phyloP scores from a whole-genome alignment of 148 eudicot genomes.

The Cornus suecica region DNA sequence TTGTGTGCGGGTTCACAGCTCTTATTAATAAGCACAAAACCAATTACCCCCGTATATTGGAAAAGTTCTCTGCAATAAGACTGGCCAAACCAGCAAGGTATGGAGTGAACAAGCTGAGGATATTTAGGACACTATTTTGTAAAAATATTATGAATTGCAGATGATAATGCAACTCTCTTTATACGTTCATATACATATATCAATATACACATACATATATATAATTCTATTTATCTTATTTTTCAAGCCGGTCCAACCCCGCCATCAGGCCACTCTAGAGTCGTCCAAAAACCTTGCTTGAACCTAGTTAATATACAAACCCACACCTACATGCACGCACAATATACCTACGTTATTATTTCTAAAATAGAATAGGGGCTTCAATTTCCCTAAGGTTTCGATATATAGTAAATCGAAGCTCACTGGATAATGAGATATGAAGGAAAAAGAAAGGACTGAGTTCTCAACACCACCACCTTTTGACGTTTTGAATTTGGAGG shows the following conservation, averaged over 20 bases:
- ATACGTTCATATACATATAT: no score
- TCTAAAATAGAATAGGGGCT: not conserved
- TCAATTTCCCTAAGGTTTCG: not conserved
- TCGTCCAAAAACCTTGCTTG: no score
- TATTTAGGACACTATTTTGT: not conserved
- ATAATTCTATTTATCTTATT: no score
- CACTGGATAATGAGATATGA: not conserved
- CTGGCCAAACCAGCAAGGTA: not conserved
- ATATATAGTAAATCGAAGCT: not conserved
- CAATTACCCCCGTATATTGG: not conserved
- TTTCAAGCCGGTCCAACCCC: not conserved
- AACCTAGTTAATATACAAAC: no score
- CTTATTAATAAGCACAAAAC: not conserved
- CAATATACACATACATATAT: no score
- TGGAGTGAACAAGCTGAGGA: not conserved
- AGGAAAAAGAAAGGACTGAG: not conserved
- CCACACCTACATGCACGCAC: no score
- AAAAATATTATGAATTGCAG: no score
- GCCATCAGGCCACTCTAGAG: no score
- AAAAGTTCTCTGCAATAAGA: no score
- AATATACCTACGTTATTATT: not conserved
- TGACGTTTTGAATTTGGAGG: conserved; percentile 40
- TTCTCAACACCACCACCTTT: conserved; percentile 25
- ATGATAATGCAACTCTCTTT: no score
- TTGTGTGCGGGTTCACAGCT: no score